Evolutionary conservation across 2,329 filamentous ascomycete species (phyloP).

Genomic region (Phoma sp.): DNA sequence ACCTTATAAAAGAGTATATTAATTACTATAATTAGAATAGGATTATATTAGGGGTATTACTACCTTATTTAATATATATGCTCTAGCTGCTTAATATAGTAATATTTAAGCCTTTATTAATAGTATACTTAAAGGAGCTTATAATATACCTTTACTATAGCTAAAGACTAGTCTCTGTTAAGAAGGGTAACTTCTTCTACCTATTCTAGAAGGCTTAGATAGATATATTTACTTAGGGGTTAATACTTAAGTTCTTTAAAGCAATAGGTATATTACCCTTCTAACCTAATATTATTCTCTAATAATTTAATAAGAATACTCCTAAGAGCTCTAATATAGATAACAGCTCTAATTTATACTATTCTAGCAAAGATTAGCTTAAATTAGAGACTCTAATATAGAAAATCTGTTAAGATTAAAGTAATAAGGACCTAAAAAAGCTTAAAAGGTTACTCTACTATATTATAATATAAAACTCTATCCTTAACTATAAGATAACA

Average conservation of each 20-base stretch:
- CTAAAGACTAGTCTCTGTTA: conserved; percentile 9
- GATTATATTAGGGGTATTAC: too few species aligned
- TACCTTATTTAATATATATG: too few species aligned
- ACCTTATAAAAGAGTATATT: too few species aligned
- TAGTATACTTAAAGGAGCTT: conserved; percentile 6
- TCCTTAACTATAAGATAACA: too few species aligned
- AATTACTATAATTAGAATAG: too few species aligned
- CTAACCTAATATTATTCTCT: background rate
- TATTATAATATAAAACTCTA: background rate
- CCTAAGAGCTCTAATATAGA: too few species aligned
- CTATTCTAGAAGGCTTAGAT: conserved; percentile 17
- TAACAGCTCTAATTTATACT: too few species aligned
- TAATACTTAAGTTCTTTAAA: conserved; percentile 10
- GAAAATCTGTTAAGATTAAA: background rate
- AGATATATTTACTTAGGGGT: conserved; percentile 3
- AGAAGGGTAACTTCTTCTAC: conserved; percentile 17
- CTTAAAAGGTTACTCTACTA: background rate
- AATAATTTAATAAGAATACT: background rate
- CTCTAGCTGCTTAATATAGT: too few species aligned
- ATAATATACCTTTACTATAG: background rate
- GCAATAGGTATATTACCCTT: conserved; percentile 12
- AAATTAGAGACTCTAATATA: background rate
- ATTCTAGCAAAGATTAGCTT: too few species aligned
- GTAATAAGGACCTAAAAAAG: background rate
- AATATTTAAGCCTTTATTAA: too few species aligned